Evolutionary conservation across 2,329 filamentous ascomycete species (phyloP).

Genomic region (Xylariomycetidae sp.): DNA sequence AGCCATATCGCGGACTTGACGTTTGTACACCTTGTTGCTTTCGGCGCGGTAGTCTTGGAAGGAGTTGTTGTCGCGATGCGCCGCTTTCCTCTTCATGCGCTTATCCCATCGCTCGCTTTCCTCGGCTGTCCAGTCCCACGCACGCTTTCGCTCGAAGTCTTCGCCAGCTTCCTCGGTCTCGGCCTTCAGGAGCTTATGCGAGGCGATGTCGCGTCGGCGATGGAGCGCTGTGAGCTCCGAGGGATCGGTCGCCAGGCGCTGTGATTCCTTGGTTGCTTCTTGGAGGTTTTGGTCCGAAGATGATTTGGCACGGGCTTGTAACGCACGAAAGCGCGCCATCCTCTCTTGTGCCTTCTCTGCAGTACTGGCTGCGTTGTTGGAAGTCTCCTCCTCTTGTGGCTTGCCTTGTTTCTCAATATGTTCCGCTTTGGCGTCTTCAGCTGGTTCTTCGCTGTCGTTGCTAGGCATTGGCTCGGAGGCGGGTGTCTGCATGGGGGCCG

Average conservation of each 20-base stretch:
- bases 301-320: constrained; percentile 73
- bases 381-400: constrained; percentile 6
- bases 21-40: constrained; percentile 88
- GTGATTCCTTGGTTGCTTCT: constrained; percentile 77
- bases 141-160: constrained; percentile 95
- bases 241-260: constrained; percentile 72
- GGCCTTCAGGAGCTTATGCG: constrained; percentile 88
- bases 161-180: constrained; percentile 79
- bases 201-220: constrained; percentile 79
- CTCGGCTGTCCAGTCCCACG: constrained; percentile 97
- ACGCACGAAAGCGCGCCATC: constrained; percentile 76
- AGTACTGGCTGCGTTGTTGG: constrained; percentile 10
- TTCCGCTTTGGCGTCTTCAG: constrained; percentile 6
- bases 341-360: constrained; percentile 54
- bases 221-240: constrained; percentile 70
- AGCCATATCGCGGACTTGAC: constrained; percentile 72
- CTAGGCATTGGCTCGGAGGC: constrained; percentile 8
- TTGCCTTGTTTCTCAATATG: constrained; percentile 2
- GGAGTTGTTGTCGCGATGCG: constrained; percentile 74
- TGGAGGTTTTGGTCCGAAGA: constrained; percentile 71
- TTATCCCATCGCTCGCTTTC: constrained; percentile 93
- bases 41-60: constrained; percentile 88
- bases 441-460: constrained; percentile 9
- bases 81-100: constrained; percentile 77
- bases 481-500: constrained; percentile 17